Percentiles rank a stretch among this genome's conserved stretches.
Evolutionary conservation across 106 monocot genomes (phyloP).

Genomic region (Acanthochlamys bracteata): DNA sequence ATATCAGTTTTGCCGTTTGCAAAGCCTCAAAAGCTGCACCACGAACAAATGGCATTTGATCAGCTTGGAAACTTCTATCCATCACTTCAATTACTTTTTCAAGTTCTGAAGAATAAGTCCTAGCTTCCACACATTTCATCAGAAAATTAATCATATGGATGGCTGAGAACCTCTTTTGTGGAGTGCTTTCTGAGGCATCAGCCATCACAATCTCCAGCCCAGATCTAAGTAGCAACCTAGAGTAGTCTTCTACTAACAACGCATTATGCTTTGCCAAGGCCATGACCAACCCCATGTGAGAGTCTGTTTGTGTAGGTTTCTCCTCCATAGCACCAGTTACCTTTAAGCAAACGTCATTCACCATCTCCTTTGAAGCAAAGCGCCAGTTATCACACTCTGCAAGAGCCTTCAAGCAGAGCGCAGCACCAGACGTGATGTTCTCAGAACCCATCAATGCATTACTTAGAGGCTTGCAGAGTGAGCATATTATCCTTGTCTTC

Average conservation of each 20-base stretch:
- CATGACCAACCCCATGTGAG: conserved; percentile 86
- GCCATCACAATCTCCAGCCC: conserved; percentile 33
- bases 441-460: conserved; percentile 64
- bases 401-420: conserved; percentile 73
- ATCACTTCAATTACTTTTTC: conserved; percentile 47
- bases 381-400: conserved; percentile 81
- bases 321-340: conserved; percentile 74
- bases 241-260: conserved; percentile 66
- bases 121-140: conserved; percentile 83
- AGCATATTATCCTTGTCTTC: conserved; percentile 57
- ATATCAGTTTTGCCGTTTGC: conserved; percentile 50
- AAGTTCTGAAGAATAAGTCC: conserved; percentile 59
- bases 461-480: conserved; percentile 70
- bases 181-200: conserved; percentile 38
- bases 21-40: conserved; percentile 84
- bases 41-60: conserved; percentile 70
- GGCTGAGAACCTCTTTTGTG: conserved; percentile 72
- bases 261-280: conserved; percentile 77
- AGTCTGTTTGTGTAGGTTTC: conserved; percentile 56
- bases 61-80: conserved; percentile 56
- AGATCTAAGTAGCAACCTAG: conserved; percentile 69
- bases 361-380: conserved; percentile 54
- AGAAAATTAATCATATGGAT: conserved; percentile 96
- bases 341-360: conserved; percentile 76
- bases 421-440: conserved; percentile 65